A percentile compares a stretch with the other conserved stretches of the same genome.
Conservation (phyloP, 1,284 basidiomycete species). For the Cutaneotrichosporon sp. region DNA sequence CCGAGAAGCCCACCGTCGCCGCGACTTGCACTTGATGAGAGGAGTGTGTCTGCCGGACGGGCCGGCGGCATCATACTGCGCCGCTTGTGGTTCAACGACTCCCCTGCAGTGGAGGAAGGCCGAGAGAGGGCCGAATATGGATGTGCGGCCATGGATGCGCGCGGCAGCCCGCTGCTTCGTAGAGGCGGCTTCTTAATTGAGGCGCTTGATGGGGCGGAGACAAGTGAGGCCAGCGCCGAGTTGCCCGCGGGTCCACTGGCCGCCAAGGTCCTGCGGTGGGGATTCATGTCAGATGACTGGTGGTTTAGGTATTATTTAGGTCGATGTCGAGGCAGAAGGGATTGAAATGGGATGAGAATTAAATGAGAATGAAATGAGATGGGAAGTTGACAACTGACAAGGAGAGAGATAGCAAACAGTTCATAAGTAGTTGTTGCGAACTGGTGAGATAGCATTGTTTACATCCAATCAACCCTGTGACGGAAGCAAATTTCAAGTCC, state of each 20-base stretch:
- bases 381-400: too few relatives aligned
- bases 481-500: background rate
- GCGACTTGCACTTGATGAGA: conserved; percentile 50
- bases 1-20: conserved; percentile 55
- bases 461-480: background rate
- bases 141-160: conserved; percentile 1
- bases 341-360: too few relatives aligned
- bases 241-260: conserved; percentile 59
- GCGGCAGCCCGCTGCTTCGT: background rate
- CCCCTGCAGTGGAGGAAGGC: background rate
- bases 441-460: conserved; percentile 1
- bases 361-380: too few relatives aligned
- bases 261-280: conserved; percentile 49
- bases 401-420: background rate
- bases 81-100: background rate
- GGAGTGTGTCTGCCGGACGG: background rate
- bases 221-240: conserved; percentile 39
- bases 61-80: conserved; percentile 5
- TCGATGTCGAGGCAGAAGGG: too few relatives aligned
- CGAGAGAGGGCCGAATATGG: background rate
- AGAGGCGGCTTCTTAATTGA: background rate
- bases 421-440: background rate
- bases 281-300: background rate
- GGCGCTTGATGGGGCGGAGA: conserved; percentile 13
- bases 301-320: too few relatives aligned